These are phyloP conservation scores for Blastobotrys capitulatus DNA, from an alignment of 1,139 yeast species.

Conservation along the genomic window DNA sequence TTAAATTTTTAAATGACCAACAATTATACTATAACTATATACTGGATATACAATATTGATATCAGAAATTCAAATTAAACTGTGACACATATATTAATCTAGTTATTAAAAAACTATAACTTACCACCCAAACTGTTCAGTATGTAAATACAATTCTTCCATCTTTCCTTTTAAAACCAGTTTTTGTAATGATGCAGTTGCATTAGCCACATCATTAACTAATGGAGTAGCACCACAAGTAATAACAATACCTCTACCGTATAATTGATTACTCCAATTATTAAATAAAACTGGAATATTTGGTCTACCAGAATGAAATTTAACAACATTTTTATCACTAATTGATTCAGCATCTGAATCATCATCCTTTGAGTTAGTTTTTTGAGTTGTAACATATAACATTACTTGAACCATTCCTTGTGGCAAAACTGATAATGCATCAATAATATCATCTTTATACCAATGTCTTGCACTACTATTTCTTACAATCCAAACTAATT, in stretches of 20 bases:
- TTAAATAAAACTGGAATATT: conserved; percentile 22
- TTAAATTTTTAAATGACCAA: too few species aligned
- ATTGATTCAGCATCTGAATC: neutral
- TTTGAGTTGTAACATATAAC: conserved; percentile 7
- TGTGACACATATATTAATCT: too few species aligned
- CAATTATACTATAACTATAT: too few species aligned
- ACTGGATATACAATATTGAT: too few species aligned
- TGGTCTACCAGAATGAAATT: conserved; percentile 35
- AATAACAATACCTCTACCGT: conserved; percentile 42
- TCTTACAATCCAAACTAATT: conserved; percentile 48
- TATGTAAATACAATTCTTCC: conserved; percentile 49
- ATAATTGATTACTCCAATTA: conserved; percentile 23
- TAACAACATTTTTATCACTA: neutral
- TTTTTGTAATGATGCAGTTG: conserved; percentile 38
- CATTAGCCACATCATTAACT: conserved; percentile 41
- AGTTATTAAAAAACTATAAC: neutral
- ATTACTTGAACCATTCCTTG: conserved; percentile 6
- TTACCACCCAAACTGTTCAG: conserved; percentile 57
- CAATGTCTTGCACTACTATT: conserved; percentile 38
- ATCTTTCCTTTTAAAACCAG: conserved; percentile 22
- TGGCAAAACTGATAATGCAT: conserved; percentile 12
- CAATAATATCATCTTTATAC: conserved; percentile 41
- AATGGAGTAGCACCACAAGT: conserved; percentile 48
- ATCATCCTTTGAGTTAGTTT: neutral
- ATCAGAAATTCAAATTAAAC: too few species aligned